Evolutionary conservation across 495 filamentous ascomycete species (phyloP).

Genomic region (Neurospora pannonica): DNA sequence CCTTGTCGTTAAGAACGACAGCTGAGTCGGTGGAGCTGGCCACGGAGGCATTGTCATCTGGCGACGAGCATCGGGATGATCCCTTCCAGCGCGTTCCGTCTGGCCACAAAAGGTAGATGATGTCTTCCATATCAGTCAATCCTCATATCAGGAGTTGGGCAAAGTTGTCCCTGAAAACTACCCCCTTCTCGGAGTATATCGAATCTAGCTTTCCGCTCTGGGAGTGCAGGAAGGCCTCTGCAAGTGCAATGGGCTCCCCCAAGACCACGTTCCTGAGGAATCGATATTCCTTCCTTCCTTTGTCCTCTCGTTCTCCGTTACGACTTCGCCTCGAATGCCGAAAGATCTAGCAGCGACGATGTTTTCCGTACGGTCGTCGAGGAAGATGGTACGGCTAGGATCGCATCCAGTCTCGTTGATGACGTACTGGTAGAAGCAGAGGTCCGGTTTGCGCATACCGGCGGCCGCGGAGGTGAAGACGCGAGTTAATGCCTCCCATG

Average conservation of each 20-base stretch:
- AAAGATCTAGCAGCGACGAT: slow-evolving; percentile 15
- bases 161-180: slow-evolving; percentile 14
- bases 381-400: slow-evolving; percentile 11
- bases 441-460: slow-evolving; percentile 20
- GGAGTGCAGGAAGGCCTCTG: background rate
- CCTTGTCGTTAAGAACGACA: background rate
- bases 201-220: slow-evolving; percentile 4
- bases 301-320: background rate
- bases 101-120: slow-evolving; percentile 13
- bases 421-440: slow-evolving; percentile 16
- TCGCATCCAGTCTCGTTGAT: slow-evolving; percentile 9
- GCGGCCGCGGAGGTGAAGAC: slow-evolving; percentile 9
- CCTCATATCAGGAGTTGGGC: slow-evolving; percentile 16
- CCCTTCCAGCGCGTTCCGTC: slow-evolving; percentile 8
- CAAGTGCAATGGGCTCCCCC: background rate
- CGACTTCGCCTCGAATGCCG: slow-evolving; percentile 10
- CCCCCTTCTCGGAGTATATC: background rate
- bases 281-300: background rate
- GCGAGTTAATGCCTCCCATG: slow-evolving; percentile 13
- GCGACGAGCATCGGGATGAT: slow-evolving; percentile 1
- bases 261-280: slow-evolving; percentile 1
- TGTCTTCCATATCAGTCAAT: slow-evolving; percentile 7
- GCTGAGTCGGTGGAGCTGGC: background rate
- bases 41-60: background rate
- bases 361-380: slow-evolving; percentile 15